phyloP scores from a whole-genome alignment of 1,284 basidiomycete genomes.

The Heliocybe sulcata region DNA sequence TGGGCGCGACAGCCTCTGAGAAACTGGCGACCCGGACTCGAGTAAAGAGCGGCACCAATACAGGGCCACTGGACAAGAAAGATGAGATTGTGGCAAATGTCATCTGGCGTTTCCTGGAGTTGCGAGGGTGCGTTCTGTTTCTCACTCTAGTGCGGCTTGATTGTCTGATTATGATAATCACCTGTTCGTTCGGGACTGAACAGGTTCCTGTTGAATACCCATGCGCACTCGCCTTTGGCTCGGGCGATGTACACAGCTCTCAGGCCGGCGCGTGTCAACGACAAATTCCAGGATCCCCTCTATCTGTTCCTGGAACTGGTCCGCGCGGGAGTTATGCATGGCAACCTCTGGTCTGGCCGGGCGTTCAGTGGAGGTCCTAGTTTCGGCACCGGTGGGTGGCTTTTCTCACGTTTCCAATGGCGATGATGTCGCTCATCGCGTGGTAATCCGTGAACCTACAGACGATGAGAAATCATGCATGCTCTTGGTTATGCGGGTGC shows the following conservation, averaged over 20 bases:
- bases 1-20: constrained; percentile 83
- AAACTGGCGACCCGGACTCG: constrained; percentile 75
- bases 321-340: constrained; percentile 92
- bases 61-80: constrained; percentile 82
- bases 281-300: constrained; percentile 97
- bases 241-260: constrained; percentile 86
- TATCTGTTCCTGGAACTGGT: constrained; percentile 92
- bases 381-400: constrained; percentile 73
- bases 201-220: constrained; percentile 84
- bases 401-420: constrained; percentile 18
- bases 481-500: constrained; percentile 92
- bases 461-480: constrained; percentile 90
- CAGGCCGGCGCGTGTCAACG: constrained; percentile 76
- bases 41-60: constrained; percentile 36
- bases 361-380: constrained; percentile 92
- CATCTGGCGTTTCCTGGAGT: constrained; percentile 95
- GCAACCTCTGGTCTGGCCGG: constrained; percentile 83
- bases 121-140: constrained; percentile 67
- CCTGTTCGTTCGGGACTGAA: constrained; percentile 1
- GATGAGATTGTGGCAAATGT: constrained; percentile 98
- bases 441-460: constrained; percentile 19
- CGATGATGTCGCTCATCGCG: constrained; percentile 8
- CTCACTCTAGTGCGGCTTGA: neutral
- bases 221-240: constrained; percentile 86
- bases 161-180: constrained; percentile 1